Base-by-base conservation (phyloP, 805 yeast species). In the Ogataea philodendri region DNA sequence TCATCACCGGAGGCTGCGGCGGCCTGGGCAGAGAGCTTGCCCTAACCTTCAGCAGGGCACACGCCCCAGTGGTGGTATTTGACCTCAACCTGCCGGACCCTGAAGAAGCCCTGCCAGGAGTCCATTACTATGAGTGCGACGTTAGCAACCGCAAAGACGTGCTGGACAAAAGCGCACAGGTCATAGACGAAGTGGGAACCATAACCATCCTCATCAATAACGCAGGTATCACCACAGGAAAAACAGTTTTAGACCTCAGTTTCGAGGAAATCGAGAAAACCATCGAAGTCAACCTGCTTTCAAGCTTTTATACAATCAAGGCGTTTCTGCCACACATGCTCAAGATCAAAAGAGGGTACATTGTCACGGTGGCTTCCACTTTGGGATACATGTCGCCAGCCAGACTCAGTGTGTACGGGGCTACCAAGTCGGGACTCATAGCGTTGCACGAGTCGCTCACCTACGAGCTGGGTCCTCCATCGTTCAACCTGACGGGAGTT, bases 381-480 rank as follows among this genome's bases (percentile, higher is more conserved):
- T 65, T 90, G 36, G 97, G 96, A 0, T 79, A 81, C 45, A 70
- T 84, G 67, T 72, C 93, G 0, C 97, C 97, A 0, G 89, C 95
- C 7, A 67, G 82, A 15, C 66, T 86, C 39, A 66, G 80, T 28
- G 84, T 84, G 0, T 90, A 90, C 54, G 96, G 96, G 0, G 96
- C 97, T 0, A 75, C 95, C 10, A 90, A 90, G 56, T 81, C 95
- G 0, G 97, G 94, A 0, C 60, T 86, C 18, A 76, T 90, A 34
- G 88, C 90, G 0, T 62, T 88, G 26, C 97, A 89, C 55, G 95
- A 85, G 55, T 78, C 90, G 1, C 62, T 90, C 22, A 75, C 84
- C 0, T 77, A 76, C 51, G 93, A 84, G 57, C 53, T 84, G 18
- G 80, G 82, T 0, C 68, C 74, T 0, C 73, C 76, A 0, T 59